These are phyloP conservation scores for Canariomyces notabilis DNA, from an alignment of 2,329 filamentous ascomycete genomes.

Conservation along the genomic window DNA sequence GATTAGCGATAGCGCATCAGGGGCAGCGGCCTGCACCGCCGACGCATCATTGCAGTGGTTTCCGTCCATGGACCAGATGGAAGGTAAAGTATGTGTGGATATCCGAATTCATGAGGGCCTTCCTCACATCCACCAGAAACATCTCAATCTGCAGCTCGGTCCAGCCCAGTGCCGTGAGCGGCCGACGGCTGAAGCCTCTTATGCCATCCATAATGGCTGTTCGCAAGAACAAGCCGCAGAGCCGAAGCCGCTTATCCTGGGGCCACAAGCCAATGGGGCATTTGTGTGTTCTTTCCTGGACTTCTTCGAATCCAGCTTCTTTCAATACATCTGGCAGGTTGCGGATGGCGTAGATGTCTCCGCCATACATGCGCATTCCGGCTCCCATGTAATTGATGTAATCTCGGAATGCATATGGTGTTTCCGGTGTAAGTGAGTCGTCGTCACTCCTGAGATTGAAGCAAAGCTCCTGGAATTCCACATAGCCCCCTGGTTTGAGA, in stretches of 20 bases:
- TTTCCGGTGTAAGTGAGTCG: conserved; percentile 33
- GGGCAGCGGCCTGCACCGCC: not conserved
- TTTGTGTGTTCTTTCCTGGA: conserved; percentile 35
- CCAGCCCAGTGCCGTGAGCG: conserved; percentile 32
- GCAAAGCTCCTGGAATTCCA: conserved; percentile 46
- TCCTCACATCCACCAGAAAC: conserved; percentile 33
- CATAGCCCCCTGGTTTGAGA: conserved; percentile 47
- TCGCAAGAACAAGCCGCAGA: conserved; percentile 43
- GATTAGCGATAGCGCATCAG: not conserved
- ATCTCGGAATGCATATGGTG: conserved; percentile 44
- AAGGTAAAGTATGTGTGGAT: conserved; percentile 31
- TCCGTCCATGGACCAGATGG: conserved; percentile 30
- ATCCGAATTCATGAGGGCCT: conserved; percentile 28
- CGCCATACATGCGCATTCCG: conserved; percentile 39
- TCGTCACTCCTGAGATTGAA: conserved; percentile 42
- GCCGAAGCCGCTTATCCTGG: conserved; percentile 36
- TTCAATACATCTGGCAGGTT: conserved; percentile 33
- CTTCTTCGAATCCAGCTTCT: conserved; percentile 38
- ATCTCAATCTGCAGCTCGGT: conserved; percentile 33
- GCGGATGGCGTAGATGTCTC: conserved; percentile 38
- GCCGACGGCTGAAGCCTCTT: conserved; percentile 27
- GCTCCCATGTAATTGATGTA: conserved; percentile 38
- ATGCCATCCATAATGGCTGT: conserved; percentile 36
- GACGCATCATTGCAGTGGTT: conserved; percentile 21
- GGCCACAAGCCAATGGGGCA: conserved; percentile 48